phyloP scores from a whole-genome alignment of 1,284 basidiomycete species.

The Trichosporon ovoides region DNA sequence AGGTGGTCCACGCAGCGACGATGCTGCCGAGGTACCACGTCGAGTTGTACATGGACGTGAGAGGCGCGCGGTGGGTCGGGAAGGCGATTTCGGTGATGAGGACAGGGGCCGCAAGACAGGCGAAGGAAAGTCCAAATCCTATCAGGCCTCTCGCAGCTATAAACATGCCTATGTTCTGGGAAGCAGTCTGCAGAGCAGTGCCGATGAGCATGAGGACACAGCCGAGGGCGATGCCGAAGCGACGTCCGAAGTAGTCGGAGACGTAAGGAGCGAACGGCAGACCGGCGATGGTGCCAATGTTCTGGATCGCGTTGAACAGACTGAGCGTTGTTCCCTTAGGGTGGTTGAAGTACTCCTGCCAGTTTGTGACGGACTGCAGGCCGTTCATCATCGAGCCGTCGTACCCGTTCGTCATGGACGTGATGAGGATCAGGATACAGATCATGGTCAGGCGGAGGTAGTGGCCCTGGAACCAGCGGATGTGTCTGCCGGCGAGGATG shows the following conservation, averaged over 20 bases:
- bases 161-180: conserved; percentile 64
- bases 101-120: conserved; percentile 60
- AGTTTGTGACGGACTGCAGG: conserved; percentile 12
- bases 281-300: conserved; percentile 24
- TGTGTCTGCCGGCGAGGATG: conserved; percentile 26
- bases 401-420: conserved; percentile 28
- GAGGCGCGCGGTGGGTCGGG: conserved; percentile 64
- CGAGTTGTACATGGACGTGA: conserved; percentile 26
- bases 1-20: conserved; percentile 21
- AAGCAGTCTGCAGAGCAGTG: conserved; percentile 30
- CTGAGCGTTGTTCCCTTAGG: conserved; percentile 12
- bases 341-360: conserved; percentile 11
- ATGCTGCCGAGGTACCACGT: conserved; percentile 23
- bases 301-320: conserved; percentile 31
- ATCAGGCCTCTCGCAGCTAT: conserved; percentile 55
- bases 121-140: conserved; percentile 54
- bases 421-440: conserved; percentile 30
- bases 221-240: conserved; percentile 37
- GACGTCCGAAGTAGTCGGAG: conserved; percentile 30
- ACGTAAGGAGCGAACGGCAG: conserved; percentile 33
- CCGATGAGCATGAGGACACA: conserved; percentile 31
- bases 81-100: conserved; percentile 72
- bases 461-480: conserved; percentile 30
- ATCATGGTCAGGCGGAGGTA: conserved; percentile 28
- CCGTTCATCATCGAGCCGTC: conserved; percentile 30